phyloP scores from a whole-genome alignment of 2,329 filamentous ascomycete genomes.

The Neocatenulostroma microsporum region DNA sequence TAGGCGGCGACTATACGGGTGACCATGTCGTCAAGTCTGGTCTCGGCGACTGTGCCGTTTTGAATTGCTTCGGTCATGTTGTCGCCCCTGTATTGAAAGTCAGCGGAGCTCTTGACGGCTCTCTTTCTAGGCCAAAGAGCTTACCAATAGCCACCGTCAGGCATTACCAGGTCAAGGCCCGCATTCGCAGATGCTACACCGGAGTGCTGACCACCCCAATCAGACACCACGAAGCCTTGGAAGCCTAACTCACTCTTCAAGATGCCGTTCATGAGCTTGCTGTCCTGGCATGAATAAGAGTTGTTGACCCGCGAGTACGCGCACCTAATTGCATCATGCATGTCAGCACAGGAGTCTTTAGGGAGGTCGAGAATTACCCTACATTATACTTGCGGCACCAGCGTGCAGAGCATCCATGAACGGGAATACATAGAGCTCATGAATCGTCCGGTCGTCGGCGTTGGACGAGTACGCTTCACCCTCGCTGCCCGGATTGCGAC shows the following conservation, averaged over 20 bases:
- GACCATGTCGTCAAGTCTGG: slow-evolving; percentile 55
- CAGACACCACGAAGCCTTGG: slow-evolving; percentile 41
- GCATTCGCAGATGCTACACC: slow-evolving; percentile 48
- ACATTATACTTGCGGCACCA: slow-evolving; percentile 29
- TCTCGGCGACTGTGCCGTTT: slow-evolving; percentile 51
- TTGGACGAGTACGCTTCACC: slow-evolving; percentile 47
- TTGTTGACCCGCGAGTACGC: slow-evolving; percentile 55
- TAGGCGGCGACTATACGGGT: slow-evolving; percentile 45
- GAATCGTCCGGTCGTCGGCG: slow-evolving; percentile 52
- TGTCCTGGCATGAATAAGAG: slow-evolving; percentile 54
- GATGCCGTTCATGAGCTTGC: slow-evolving; percentile 57
- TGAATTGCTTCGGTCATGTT: slow-evolving; percentile 48
- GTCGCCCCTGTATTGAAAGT: slow-evolving; percentile 57
- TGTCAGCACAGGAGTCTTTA: too few species aligned
- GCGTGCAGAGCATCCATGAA: slow-evolving; percentile 23
- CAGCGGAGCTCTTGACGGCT: too few species aligned
- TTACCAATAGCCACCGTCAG: slow-evolving; percentile 51
- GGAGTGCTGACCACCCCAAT: slow-evolving; percentile 29
- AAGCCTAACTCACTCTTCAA: slow-evolving; percentile 36
- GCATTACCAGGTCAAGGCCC: slow-evolving; percentile 51
- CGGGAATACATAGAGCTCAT: slow-evolving; percentile 44
- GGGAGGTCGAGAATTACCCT: too few species aligned
- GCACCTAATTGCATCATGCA: too few species aligned
- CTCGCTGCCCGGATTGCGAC: slow-evolving; percentile 31
- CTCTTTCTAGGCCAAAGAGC: too few species aligned